Evolutionary conservation across 139 green algal species (phyloP), one percentile per base, ranked within the genome.

Genomic region (Nannochloris sp.): DNA sequence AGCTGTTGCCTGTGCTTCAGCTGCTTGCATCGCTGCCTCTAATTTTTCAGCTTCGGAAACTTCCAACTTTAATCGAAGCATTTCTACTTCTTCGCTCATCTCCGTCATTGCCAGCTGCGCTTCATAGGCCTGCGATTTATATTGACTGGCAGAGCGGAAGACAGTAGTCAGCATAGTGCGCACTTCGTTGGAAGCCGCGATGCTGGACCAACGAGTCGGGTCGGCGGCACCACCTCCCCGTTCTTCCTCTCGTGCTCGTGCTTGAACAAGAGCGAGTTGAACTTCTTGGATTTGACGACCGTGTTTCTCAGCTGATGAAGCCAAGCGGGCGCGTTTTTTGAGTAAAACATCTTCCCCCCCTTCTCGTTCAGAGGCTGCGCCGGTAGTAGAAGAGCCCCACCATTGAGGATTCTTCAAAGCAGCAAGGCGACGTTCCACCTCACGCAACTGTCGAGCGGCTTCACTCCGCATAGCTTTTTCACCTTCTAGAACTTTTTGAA

Each of bases 381-480:
- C n/a, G 23, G 31, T 15, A 19, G 44, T 33, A 10, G 33, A 53
- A 6, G 54, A 33, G 12, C 46, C 56, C 71, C 71, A 78, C 71
- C 71, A 78, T 2, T 62, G 42, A 1, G 72, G 72, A 37, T 75
- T 65, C 23, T 64, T 44, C 7, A 73, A 24, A 7, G 68, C 58
- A 5, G 78, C 72, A 19, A 91, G 68, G 44, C 71, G 67, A 78
- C 83, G 83, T 70, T 89, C 75, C 35, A 89, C 71, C 25, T 90
- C 73, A 5, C 67, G 57, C 69, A 89, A 73, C 64, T 61, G 68
- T 32, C 68, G 57, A 4, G 73, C 73, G 4, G 60, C 69, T 46
- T 85, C 81, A 15, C 55, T 64, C 30, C 79, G 73, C 71, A 74
- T 79, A 34, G 83, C 87, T 46, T 90, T 80, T 76, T 95, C 87